Conservation (phyloP, 495 filamentous ascomycete species). For the Paragyromitra xinjiangensis region DNA sequence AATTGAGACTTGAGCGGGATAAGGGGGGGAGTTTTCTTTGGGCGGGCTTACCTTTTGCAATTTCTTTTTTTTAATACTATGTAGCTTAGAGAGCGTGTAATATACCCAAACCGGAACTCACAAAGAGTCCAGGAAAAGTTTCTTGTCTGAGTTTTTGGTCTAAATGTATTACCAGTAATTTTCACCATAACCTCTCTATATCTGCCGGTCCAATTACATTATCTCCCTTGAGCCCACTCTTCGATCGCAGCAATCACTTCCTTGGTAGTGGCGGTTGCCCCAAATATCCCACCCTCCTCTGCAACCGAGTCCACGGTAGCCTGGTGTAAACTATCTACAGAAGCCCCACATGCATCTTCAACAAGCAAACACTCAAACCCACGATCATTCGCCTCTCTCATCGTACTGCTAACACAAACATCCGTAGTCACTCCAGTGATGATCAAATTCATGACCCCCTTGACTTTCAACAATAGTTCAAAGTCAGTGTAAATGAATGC, state of each 20-base stretch:
- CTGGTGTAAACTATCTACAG: constrained; percentile 62
- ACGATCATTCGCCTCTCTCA: constrained; percentile 74
- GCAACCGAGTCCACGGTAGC: constrained; percentile 65
- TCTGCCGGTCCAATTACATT: neutral
- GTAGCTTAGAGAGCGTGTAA: neutral
- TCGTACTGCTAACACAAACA: constrained; percentile 72
- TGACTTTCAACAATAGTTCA: constrained; percentile 67
- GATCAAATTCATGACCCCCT: constrained; percentile 69
- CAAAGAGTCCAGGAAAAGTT: neutral
- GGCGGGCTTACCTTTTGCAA: neutral
- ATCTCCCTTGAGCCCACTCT: constrained; percentile 19
- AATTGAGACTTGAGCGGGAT: neutral
- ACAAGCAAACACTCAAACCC: constrained; percentile 70
- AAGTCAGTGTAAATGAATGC: constrained; percentile 74
- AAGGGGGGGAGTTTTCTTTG: neutral
- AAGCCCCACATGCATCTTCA: constrained; percentile 66
- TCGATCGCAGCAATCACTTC: constrained; percentile 64
- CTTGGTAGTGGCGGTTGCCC: constrained; percentile 62
- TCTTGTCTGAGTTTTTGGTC: neutral
- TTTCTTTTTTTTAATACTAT: neutral
- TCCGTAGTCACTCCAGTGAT: constrained; percentile 75
- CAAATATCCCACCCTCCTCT: constrained; percentile 70
- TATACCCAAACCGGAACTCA: constrained; percentile 1
- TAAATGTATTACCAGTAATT: neutral
- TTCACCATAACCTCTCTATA: neutral